Evolutionary conservation across 495 filamentous ascomycete genomes (phyloP).

Genomic region (Penicillium verhagenii): DNA sequence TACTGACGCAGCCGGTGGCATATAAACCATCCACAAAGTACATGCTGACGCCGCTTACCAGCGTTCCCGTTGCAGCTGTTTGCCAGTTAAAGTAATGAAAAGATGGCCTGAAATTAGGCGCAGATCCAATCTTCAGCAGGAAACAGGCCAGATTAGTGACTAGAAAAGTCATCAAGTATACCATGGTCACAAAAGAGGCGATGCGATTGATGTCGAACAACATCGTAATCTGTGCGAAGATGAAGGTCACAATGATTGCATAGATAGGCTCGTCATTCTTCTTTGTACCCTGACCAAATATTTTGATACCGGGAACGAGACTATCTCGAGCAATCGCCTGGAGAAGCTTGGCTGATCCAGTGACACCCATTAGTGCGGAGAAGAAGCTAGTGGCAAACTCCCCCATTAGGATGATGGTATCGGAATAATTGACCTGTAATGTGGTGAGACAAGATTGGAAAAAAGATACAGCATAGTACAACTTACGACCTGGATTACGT

Average conservation of each 20-base stretch:
- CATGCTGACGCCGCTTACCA: slow-evolving; percentile 77
- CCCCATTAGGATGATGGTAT: slow-evolving; percentile 70
- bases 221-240: slow-evolving; percentile 77
- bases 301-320: slow-evolving; percentile 69
- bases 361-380: slow-evolving; percentile 82
- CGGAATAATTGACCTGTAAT: slow-evolving; percentile 65
- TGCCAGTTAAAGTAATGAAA: slow-evolving; percentile 89
- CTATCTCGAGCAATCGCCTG: slow-evolving; percentile 82
- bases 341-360: slow-evolving; percentile 83
- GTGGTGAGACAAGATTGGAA: slow-evolving; percentile 8
- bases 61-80: slow-evolving; percentile 70
- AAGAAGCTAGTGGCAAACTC: slow-evolving; percentile 83
- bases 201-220: slow-evolving; percentile 86
- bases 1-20: slow-evolving; percentile 69
- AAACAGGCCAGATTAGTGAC: slow-evolving; percentile 84
- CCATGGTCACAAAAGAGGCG: slow-evolving; percentile 85
- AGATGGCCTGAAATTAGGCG: slow-evolving; percentile 84
- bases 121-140: slow-evolving; percentile 86
- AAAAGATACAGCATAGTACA: background rate
- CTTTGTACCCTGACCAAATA: slow-evolving; percentile 75
- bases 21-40: slow-evolving; percentile 87
- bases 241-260: slow-evolving; percentile 74
- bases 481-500: slow-evolving; percentile 72
- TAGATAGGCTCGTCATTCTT: slow-evolving; percentile 72
- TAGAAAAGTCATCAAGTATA: slow-evolving; percentile 67